Evolutionary conservation across 2,329 filamentous ascomycete species (phyloP).

Genomic region (Xylariaceae sp.): DNA sequence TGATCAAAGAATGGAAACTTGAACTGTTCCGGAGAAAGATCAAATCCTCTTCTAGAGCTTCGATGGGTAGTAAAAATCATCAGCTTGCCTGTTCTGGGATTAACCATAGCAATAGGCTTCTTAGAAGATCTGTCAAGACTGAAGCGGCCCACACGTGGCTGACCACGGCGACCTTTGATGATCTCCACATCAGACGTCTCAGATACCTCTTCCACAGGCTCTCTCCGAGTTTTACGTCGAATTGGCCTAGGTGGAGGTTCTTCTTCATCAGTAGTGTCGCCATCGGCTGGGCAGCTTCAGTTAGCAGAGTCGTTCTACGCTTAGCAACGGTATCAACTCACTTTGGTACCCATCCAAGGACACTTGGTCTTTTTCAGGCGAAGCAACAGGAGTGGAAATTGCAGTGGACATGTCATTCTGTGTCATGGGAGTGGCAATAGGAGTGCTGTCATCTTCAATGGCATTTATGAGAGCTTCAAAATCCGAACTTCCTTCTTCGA

Average conservation of each 20-base stretch:
- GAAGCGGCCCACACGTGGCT: constrained; percentile 61
- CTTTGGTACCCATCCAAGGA: constrained; percentile 65
- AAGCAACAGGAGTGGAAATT: constrained; percentile 41
- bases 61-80: constrained; percentile 65
- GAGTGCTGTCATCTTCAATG: constrained; percentile 48
- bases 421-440: constrained; percentile 49
- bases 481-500: constrained; percentile 46
- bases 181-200: constrained; percentile 58
- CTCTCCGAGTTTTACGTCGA: constrained; percentile 54
- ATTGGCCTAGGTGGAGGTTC: constrained; percentile 54
- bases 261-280: constrained; percentile 68
- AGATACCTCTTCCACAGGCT: constrained; percentile 50
- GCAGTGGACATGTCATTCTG: constrained; percentile 42
- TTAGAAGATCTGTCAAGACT: constrained; percentile 59
- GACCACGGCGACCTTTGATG: constrained; percentile 54
- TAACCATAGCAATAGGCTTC: constrained; percentile 64
- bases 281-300: constrained; percentile 54
- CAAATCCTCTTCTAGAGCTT: constrained; percentile 50
- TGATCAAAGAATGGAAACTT: constrained; percentile 52
- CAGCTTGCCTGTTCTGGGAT: constrained; percentile 64
- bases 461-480: constrained; percentile 48
- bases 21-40: constrained; percentile 62
- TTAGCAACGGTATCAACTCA: constrained; percentile 49
- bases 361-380: constrained; percentile 44
- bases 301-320: constrained; percentile 45